These are phyloP conservation scores for Rhizopus microsporus DNA, from an alignment of 371 early-diverging fungal genomes.

Conservation along the genomic window DNA sequence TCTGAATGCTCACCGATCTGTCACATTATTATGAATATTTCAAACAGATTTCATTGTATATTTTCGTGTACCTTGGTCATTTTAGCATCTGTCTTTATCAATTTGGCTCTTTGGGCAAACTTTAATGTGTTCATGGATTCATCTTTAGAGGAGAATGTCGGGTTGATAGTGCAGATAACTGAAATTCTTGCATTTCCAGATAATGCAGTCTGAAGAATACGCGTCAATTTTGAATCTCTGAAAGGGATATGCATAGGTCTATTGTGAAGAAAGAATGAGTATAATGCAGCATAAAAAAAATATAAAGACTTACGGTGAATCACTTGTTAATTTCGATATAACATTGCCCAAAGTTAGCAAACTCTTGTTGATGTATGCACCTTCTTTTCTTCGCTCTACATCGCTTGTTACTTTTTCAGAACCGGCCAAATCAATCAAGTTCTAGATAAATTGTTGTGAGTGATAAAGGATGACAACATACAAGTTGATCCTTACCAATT, in stretches of 20 bases:
- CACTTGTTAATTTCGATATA: conserved; percentile 77
- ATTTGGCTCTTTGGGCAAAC: conserved; percentile 83
- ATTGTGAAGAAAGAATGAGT: too few relatives aligned
- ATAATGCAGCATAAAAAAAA: background rate
- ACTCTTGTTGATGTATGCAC: conserved; percentile 89
- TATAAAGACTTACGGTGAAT: conserved; percentile 35
- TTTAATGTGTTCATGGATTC: conserved; percentile 86
- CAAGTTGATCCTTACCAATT: conserved; percentile 40
- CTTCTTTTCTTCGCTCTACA: conserved; percentile 82
- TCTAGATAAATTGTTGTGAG: conserved; percentile 33
- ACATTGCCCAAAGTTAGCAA: conserved; percentile 87
- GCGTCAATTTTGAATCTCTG: conserved; percentile 91
- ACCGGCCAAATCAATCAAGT: conserved; percentile 94
- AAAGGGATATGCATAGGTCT: conserved; percentile 75
- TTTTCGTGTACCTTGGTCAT: conserved; percentile 31
- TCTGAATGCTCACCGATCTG: conserved; percentile 78
- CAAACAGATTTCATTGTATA: background rate
- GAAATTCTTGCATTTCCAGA: conserved; percentile 81
- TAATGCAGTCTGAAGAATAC: conserved; percentile 85
- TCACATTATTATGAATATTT: background rate
- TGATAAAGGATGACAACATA: background rate
- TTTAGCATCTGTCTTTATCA: conserved; percentile 54
- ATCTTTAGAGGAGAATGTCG: conserved; percentile 65
- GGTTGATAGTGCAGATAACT: conserved; percentile 83
- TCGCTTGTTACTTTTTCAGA: conserved; percentile 85